These are phyloP conservation scores for Penicillium herquei DNA, from an alignment of 495 filamentous ascomycete species.

Conservation along the genomic window DNA sequence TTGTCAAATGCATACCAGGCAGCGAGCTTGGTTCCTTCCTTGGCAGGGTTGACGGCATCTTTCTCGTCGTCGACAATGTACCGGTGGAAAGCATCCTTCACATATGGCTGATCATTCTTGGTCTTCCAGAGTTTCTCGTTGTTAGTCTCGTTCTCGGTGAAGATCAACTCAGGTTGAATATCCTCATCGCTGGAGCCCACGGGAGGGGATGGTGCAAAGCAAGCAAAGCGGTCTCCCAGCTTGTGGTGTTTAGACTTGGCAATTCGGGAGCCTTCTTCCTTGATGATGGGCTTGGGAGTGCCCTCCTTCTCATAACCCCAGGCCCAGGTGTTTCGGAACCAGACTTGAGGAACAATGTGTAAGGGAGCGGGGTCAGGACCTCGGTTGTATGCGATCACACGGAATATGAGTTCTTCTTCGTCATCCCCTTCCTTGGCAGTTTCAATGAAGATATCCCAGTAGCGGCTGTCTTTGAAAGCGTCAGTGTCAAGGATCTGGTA, in stretches of 20 bases:
- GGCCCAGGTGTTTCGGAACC: slow-evolving; percentile 96
- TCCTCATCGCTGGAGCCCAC: slow-evolving; percentile 74
- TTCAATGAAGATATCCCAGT: slow-evolving; percentile 98
- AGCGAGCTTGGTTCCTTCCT: slow-evolving; percentile 81
- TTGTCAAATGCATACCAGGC: slow-evolving; percentile 94
- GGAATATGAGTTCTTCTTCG: slow-evolving; percentile 87
- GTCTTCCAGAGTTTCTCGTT: slow-evolving; percentile 70
- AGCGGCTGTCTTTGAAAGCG: slow-evolving; percentile 86
- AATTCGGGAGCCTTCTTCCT: slow-evolving; percentile 58
- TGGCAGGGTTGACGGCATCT: slow-evolving; percentile 74
- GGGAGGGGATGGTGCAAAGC: slow-evolving; percentile 87
- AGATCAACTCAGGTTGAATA: slow-evolving; percentile 77
- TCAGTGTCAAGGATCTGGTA: slow-evolving; percentile 92
- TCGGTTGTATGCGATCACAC: slow-evolving; percentile 93
- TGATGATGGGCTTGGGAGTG: slow-evolving; percentile 70
- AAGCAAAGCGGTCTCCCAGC: slow-evolving; percentile 78
- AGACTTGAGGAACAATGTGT: slow-evolving; percentile 92
- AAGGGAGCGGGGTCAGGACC: slow-evolving; percentile 86
- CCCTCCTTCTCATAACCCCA: slow-evolving; percentile 75
- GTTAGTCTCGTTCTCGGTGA: slow-evolving; percentile 96
- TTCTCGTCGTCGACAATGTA: slow-evolving; percentile 81
- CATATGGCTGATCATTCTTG: slow-evolving; percentile 76
- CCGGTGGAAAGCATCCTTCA: slow-evolving; percentile 93
- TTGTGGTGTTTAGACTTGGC: slow-evolving; percentile 72
- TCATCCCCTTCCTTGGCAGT: slow-evolving; percentile 89